These are phyloP conservation scores for Coriaria nepalensis DNA, from an alignment of 306 rosid genomes.

Conservation along the genomic window DNA sequence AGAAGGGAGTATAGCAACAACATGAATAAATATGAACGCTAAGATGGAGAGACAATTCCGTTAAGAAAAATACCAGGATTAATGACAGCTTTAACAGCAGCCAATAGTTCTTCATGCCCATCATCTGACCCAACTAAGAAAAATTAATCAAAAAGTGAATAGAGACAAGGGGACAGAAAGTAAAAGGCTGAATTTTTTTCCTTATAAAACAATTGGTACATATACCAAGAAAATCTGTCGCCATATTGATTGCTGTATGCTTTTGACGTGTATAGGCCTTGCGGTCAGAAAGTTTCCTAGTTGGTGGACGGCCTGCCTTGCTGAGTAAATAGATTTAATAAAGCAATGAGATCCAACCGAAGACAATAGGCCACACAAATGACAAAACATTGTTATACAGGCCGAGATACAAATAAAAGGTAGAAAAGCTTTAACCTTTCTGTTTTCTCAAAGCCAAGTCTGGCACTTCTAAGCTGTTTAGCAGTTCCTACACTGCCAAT, in stretches of 20 bases:
- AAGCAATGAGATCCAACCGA: slow-evolving; percentile 20
- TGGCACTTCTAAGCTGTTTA: slow-evolving; percentile 85
- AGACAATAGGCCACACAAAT: neutral
- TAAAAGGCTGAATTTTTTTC: neutral
- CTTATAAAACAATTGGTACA: neutral
- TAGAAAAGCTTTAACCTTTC: slow-evolving; percentile 50
- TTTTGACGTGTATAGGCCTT: slow-evolving; percentile 89
- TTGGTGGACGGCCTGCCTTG: slow-evolving; percentile 98
- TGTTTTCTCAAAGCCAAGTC: slow-evolving; percentile 65
- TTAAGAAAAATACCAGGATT: slow-evolving; percentile 57
- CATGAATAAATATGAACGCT: slow-evolving; percentile 14
- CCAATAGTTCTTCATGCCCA: slow-evolving; percentile 79
- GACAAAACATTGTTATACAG: slow-evolving; percentile 16
- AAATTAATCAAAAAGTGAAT: slow-evolving; percentile 25
- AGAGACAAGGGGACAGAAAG: neutral
- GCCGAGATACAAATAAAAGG: slow-evolving; percentile 13
- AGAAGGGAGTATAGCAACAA: slow-evolving; percentile 11
- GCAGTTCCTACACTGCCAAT: slow-evolving; percentile 72
- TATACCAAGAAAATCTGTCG: slow-evolving; percentile 80
- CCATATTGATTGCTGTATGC: slow-evolving; percentile 47
- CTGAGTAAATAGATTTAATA: slow-evolving; percentile 41
- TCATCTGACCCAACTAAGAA: slow-evolving; percentile 78
- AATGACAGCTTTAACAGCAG: slow-evolving; percentile 71
- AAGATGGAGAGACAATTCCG: slow-evolving; percentile 8
- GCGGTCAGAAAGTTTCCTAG: slow-evolving; percentile 87